Evolutionary conservation across 768 basidiomycete genomes (phyloP).

Genomic region (Lactarius sanguifluus): DNA sequence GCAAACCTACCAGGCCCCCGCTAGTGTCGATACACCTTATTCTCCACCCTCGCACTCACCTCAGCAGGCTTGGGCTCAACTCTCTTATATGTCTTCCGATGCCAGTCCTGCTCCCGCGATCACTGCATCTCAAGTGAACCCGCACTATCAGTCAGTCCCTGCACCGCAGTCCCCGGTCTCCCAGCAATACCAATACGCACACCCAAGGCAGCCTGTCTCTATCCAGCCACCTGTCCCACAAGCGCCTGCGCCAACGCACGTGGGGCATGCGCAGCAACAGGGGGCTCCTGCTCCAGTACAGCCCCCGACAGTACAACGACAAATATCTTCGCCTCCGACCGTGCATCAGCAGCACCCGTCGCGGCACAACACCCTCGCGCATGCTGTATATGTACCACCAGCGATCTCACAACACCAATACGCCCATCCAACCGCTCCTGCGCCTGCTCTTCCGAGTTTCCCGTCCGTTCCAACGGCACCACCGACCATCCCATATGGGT

Average conservation of each 20-base stretch:
- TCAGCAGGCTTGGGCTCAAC: conserved; percentile 24
- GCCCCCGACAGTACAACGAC: conserved; percentile 30
- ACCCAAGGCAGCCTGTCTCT: conserved; percentile 35
- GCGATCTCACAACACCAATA: conserved; percentile 25
- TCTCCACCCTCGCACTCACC: conserved; percentile 11
- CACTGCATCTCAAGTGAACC: conserved; percentile 14
- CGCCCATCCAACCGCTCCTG: conserved; percentile 13
- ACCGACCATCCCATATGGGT: conserved; percentile 21
- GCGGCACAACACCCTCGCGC: conserved; percentile 29
- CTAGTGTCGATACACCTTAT: conserved; percentile 4
- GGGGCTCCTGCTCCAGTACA: conserved; percentile 9
- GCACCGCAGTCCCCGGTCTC: conserved; percentile 12
- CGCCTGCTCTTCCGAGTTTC: conserved; percentile 26
- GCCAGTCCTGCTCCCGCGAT: conserved; percentile 9
- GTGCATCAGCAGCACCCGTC: conserved; percentile 24
- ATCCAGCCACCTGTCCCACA: conserved; percentile 27
- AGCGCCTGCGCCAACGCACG: conserved; percentile 28
- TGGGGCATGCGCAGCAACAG: conserved; percentile 4
- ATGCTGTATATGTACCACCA: conserved; percentile 18
- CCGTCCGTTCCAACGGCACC: conserved; percentile 29
- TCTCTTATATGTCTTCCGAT: conserved; percentile 9
- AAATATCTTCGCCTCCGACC: conserved; percentile 17
- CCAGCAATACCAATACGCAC: conserved; percentile 32
- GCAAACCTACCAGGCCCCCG: conserved; percentile 12
- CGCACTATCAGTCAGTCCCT: conserved; percentile 33